phyloP scores from a whole-genome alignment of 2,329 filamentous ascomycete genomes.

The Parastagonospora nodorum region DNA sequence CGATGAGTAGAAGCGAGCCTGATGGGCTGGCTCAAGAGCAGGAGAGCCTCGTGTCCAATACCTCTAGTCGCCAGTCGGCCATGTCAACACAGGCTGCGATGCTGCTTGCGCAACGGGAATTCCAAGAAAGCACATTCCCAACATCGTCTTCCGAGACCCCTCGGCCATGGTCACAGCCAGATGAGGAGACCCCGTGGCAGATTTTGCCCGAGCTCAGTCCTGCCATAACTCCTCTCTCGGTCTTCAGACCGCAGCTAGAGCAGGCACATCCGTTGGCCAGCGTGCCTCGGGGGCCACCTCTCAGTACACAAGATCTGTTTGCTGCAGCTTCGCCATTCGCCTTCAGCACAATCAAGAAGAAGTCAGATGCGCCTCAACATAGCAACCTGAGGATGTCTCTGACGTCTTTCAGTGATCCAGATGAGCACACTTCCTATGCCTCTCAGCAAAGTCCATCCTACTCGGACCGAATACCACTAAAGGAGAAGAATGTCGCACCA shows the following conservation, averaged over 20 bases:
- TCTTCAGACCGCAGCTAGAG: slow-evolving; percentile 29
- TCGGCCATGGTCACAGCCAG: slow-evolving; percentile 21
- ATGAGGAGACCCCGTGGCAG: slow-evolving; percentile 20
- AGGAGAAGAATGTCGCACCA: slow-evolving; percentile 28
- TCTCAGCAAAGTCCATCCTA: slow-evolving; percentile 27
- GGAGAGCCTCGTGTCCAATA: slow-evolving; percentile 4
- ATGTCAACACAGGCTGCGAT: slow-evolving; percentile 46
- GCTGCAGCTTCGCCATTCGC: slow-evolving; percentile 48
- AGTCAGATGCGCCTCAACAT: slow-evolving; percentile 14
- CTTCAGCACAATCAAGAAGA: slow-evolving; percentile 51
- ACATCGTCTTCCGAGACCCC: slow-evolving; percentile 17
- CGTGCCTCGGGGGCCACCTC: slow-evolving; percentile 15
- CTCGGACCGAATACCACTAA: slow-evolving; percentile 31
- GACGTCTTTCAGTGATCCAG: slow-evolving; percentile 14
- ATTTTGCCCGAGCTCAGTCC: slow-evolving; percentile 20
- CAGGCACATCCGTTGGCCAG: slow-evolving; percentile 19
- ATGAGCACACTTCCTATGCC: slow-evolving; percentile 7
- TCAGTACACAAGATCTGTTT: slow-evolving; percentile 54
- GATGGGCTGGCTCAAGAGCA: background rate
- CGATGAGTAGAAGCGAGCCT: background rate
- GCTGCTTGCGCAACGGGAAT: slow-evolving; percentile 38
- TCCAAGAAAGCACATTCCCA: slow-evolving; percentile 35
- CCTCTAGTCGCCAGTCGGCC: slow-evolving; percentile 26
- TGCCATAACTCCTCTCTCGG: slow-evolving; percentile 37
- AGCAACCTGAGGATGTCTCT: slow-evolving; percentile 30